Evolutionary conservation across 176 grass and related monocot species (phyloP).

Genomic region (Alloteropsis semialata): DNA sequence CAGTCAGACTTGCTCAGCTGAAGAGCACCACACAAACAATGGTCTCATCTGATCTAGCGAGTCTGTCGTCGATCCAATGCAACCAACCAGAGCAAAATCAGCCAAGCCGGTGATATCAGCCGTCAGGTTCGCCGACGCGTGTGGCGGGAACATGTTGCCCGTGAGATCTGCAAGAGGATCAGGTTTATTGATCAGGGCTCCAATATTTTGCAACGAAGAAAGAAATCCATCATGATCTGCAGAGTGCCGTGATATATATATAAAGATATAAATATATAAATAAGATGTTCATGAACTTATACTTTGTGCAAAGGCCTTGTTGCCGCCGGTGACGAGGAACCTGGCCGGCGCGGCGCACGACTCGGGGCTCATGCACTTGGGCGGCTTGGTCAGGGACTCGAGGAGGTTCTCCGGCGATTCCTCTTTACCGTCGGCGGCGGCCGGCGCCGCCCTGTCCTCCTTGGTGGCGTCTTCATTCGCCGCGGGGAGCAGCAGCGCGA

Average conservation of each 20-base stretch:
- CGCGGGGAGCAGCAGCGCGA: background rate
- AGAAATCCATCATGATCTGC: background rate
- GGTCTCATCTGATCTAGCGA: background rate
- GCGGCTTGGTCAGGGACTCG: background rate
- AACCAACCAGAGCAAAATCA: slow-evolving; percentile 36
- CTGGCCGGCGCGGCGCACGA: background rate
- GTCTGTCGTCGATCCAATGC: background rate
- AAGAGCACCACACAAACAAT: background rate
- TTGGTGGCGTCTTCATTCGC: background rate
- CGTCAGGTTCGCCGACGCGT: background rate
- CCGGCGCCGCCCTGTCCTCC: background rate
- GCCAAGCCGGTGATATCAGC: slow-evolving; percentile 14
- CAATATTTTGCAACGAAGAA: background rate
- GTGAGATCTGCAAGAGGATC: slow-evolving; percentile 22
- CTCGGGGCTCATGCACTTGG: background rate
- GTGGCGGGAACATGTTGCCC: slow-evolving; percentile 27
- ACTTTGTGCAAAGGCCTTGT: slow-evolving; percentile 33
- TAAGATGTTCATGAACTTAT: background rate
- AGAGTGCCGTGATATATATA: too few relatives aligned
- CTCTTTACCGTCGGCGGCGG: background rate
- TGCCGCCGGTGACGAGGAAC: slow-evolving; percentile 40
- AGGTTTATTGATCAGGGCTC: background rate
- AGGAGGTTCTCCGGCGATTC: background rate
- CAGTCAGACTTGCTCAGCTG: too few relatives aligned
- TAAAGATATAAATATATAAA: too few relatives aligned